Conservation (phyloP, 2,329 filamentous ascomycete genomes). For the Fusarium sp. region DNA sequence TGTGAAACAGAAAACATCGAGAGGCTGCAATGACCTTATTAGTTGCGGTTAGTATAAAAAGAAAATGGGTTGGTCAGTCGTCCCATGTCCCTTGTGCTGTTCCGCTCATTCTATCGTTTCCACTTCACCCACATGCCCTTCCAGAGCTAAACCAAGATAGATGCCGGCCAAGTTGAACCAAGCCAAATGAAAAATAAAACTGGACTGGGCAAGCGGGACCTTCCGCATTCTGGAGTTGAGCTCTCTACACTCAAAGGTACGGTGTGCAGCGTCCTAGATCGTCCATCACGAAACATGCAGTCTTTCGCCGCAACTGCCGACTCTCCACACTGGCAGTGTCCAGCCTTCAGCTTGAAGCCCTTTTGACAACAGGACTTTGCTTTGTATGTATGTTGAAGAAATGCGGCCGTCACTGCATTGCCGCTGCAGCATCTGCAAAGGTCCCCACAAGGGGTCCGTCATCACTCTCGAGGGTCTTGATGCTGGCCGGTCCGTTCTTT, state of each 20-base stretch:
- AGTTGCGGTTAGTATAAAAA: constrained; percentile 25
- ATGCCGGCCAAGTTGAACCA: constrained; percentile 4
- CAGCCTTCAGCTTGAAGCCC: constrained; percentile 1
- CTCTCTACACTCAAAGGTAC: constrained; percentile 13
- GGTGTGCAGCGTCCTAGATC: constrained; percentile 11
- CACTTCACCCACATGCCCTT: constrained; percentile 19
- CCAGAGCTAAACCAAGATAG: constrained; percentile 9
- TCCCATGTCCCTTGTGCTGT: constrained; percentile 9
- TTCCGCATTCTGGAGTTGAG: background rate
- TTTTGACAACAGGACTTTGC: background rate
- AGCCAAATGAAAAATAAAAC: background rate
- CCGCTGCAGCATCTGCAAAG: constrained; percentile 68
- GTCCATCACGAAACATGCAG: constrained; percentile 9
- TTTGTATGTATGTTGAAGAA: background rate
- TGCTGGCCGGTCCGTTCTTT: constrained; percentile 50
- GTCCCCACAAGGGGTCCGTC: constrained; percentile 65
- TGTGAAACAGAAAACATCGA: constrained; percentile 6
- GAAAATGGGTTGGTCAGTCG: constrained; percentile 10
- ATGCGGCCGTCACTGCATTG: constrained; percentile 53
- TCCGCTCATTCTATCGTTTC: constrained; percentile 28
- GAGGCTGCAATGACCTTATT: constrained; percentile 14
- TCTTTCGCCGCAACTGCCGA: constrained; percentile 15
- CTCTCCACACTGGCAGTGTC: background rate
- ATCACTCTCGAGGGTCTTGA: constrained; percentile 50
- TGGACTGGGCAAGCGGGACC: constrained; percentile 10